Evolutionary conservation across 345 rosid genomes (phyloP).

Genomic region (Linum usitatissimum): DNA sequence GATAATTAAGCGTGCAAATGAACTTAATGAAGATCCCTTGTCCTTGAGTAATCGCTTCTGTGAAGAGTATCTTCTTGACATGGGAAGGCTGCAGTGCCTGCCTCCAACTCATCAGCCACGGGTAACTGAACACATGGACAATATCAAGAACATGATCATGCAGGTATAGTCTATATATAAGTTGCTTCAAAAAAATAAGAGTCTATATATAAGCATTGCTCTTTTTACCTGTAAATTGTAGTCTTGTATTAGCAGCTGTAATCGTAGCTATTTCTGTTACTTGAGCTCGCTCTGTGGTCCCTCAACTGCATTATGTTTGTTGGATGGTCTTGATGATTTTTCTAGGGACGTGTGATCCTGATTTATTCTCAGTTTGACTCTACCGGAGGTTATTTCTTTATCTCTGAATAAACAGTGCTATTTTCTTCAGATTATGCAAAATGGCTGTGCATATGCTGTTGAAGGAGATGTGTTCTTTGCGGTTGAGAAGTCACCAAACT

Average conservation of each 20-base stretch:
- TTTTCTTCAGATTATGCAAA: conserved; percentile 59
- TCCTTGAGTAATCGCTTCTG: conserved; percentile 55
- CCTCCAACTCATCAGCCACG: conserved; percentile 70
- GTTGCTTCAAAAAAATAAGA: no score
- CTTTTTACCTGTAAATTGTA: no score
- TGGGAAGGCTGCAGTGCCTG: conserved; percentile 70
- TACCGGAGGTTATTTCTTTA: background rate
- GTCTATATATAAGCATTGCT: no score
- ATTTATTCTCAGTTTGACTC: background rate
- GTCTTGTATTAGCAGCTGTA: no score
- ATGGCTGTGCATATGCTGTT: conserved; percentile 56
- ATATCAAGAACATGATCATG: conserved; percentile 60
- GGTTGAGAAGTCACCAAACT: conserved; percentile 60
- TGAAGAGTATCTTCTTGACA: conserved; percentile 61
- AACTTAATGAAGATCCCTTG: conserved; percentile 43
- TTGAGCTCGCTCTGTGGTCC: no score
- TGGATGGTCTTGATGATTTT: no score
- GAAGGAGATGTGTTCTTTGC: conserved; percentile 80
- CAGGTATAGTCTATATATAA: conserved; percentile 25
- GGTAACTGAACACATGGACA: conserved; percentile 65
- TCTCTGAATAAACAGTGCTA: conserved; percentile 1
- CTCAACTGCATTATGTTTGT: no score
- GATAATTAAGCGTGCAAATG: conserved; percentile 72
- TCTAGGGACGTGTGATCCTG: background rate
- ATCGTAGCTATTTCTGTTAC: no score